A percentile compares a stretch with the other conserved stretches of the same genome.
Conservation (phyloP, 305 asterid genomes). For the Striga hermonthica region DNA sequence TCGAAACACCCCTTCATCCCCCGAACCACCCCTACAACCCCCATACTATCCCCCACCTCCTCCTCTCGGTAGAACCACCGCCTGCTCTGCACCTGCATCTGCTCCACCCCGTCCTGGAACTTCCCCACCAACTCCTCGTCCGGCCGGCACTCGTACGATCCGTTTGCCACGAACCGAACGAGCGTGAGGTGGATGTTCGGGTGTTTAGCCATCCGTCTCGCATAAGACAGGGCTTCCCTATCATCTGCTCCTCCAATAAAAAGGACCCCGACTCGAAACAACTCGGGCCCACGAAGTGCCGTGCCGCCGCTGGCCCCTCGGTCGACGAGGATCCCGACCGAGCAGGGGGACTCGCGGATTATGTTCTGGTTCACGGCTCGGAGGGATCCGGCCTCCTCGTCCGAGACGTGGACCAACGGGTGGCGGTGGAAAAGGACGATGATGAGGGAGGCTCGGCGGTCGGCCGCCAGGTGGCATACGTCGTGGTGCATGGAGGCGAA, state of each 20-base stretch:
- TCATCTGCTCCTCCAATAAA: constrained; percentile 51
- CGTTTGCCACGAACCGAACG: constrained; percentile 21
- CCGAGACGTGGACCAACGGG: constrained; percentile 22
- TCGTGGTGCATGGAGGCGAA: constrained; percentile 47
- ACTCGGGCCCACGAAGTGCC: background rate
- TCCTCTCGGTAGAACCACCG: constrained; percentile 37
- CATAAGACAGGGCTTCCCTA: constrained; percentile 44
- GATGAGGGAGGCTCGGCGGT: constrained; percentile 37
- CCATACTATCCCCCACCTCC: constrained; percentile 36
- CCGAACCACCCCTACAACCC: constrained; percentile 29
- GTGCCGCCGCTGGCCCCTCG: constrained; percentile 29
- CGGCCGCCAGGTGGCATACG: constrained; percentile 41
- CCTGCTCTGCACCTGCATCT: constrained; percentile 21
- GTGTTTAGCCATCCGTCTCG: constrained; percentile 40
- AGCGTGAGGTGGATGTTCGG: constrained; percentile 34
- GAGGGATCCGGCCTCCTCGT: constrained; percentile 19
- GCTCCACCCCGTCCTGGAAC: constrained; percentile 25
- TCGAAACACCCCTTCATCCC: constrained; percentile 34
- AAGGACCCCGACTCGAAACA: constrained; percentile 35
- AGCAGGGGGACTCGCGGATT: constrained; percentile 40
- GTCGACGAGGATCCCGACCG: constrained; percentile 44
- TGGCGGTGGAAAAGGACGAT: constrained; percentile 40
- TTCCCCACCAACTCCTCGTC: constrained; percentile 25
- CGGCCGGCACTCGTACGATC: constrained; percentile 4
- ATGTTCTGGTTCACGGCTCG: constrained; percentile 38